Evolutionary conservation across 139 green algal genomes (phyloP).

Genomic region (Medakamo hakoo): DNA sequence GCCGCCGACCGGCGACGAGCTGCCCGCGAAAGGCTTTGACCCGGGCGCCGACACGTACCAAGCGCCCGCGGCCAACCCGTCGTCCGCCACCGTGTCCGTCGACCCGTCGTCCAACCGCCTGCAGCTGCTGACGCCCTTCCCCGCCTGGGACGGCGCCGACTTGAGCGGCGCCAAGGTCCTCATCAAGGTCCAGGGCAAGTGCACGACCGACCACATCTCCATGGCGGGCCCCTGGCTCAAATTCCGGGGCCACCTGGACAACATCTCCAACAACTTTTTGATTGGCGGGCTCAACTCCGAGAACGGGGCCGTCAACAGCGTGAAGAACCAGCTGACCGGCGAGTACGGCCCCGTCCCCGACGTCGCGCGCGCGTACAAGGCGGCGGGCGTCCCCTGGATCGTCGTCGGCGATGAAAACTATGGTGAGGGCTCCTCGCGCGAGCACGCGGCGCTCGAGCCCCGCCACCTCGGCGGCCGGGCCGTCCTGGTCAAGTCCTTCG

Average conservation of each 20-base stretch:
- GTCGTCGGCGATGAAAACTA: conserved; percentile 90
- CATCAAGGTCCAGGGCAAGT: conserved; percentile 83
- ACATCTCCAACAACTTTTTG: conserved; percentile 97
- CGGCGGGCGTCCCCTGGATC: conserved; percentile 55
- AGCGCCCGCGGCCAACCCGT: conserved; percentile 22
- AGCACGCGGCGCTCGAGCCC: conserved; percentile 89
- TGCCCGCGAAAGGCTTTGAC: conserved; percentile 68
- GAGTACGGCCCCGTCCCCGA: conserved; percentile 48
- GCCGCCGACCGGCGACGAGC: conserved; percentile 67
- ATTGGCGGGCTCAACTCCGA: conserved; percentile 85
- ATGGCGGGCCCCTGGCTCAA: conserved; percentile 96
- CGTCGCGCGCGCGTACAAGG: conserved; percentile 70
- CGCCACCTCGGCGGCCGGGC: conserved; percentile 76
- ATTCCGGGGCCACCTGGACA: conserved; percentile 92
- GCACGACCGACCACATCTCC: conserved; percentile 94
- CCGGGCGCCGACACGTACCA: conserved; percentile 53
- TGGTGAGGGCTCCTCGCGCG: conserved; percentile 58
- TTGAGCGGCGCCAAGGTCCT: conserved; percentile 28
- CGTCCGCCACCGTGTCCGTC: conserved; percentile 32
- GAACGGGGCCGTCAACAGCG: conserved; percentile 51
- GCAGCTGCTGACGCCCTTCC: conserved; percentile 80
- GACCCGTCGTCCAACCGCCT: conserved; percentile 59
- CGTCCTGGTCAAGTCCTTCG: conserved; percentile 88
- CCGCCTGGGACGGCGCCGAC: conserved; percentile 62
- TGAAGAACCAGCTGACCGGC: conserved; percentile 46